Percentiles rank a stretch among this genome's conserved stretches.
These are phyloP conservation scores for Peronospora farinosa DNA, from an alignment of 352 stramenopile species.

Conservation along the genomic window DNA sequence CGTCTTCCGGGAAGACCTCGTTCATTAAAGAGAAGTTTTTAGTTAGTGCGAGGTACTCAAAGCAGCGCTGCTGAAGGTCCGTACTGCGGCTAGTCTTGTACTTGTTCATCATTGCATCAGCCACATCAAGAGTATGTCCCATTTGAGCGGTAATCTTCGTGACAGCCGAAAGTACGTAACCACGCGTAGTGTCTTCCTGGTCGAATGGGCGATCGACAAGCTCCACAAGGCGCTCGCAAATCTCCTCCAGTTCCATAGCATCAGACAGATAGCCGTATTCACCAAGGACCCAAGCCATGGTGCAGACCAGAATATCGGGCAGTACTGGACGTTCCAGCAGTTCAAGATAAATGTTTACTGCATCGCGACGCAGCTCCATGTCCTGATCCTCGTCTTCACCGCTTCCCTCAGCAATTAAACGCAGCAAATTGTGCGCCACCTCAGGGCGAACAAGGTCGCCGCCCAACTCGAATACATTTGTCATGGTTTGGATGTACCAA, in stretches of 20 bases:
- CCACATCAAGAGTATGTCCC: conserved; percentile 81
- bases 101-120: conserved; percentile 94
- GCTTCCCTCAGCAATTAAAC: conserved; percentile 95
- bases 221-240: conserved; percentile 92
- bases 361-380: conserved; percentile 93
- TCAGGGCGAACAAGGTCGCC: conserved; percentile 96
- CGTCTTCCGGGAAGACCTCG: conserved; percentile 95
- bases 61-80: conserved; percentile 97
- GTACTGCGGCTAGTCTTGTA: conserved; percentile 93
- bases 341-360: conserved; percentile 95
- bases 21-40: conserved; percentile 89
- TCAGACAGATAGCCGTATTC: conserved; percentile 98
- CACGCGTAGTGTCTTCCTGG: conserved; percentile 89
- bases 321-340: conserved; percentile 93
- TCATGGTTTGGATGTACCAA: conserved; percentile 99
- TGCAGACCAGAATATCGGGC: conserved; percentile 94
- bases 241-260: conserved; percentile 89
- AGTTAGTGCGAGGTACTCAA: conserved; percentile 95
- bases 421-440: conserved; percentile 97
- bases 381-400: conserved; percentile 95
- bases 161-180: conserved; percentile 93
- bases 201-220: conserved; percentile 85
- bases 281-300: conserved; percentile 97
- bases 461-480: conserved; percentile 92
- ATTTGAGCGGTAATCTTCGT: conserved; percentile 98